Evolutionary conservation across 148 eudicot species (phyloP).

Genomic region (Silene latifolia): DNA sequence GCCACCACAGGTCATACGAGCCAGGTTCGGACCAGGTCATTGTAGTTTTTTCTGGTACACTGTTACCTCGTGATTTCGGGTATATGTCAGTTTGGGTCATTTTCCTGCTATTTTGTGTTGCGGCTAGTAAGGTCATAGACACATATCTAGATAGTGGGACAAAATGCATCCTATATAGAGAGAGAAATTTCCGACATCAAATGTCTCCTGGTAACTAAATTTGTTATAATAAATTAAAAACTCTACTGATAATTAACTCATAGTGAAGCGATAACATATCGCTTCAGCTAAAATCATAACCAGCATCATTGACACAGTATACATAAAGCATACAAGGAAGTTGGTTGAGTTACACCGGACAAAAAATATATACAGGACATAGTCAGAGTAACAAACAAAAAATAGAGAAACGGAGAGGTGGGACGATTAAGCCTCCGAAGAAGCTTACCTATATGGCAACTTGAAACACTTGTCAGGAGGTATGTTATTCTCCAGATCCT

Average conservation of each 20-base stretch:
- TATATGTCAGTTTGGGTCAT: too few relatives aligned
- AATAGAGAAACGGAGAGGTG: not conserved
- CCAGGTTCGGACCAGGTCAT: too few relatives aligned
- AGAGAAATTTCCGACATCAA: too few relatives aligned
- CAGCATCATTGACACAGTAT: not conserved
- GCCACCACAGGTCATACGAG: not conserved
- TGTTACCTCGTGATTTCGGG: too few relatives aligned
- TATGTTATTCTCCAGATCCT: conserved; percentile 82
- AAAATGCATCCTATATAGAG: too few relatives aligned
- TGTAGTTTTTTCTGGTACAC: too few relatives aligned
- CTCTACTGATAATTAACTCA: not conserved
- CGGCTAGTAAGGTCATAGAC: too few relatives aligned
- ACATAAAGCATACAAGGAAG: not conserved
- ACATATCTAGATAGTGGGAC: too few relatives aligned
- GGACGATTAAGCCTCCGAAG: not conserved
- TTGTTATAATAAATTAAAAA: not conserved
- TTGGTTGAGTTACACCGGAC: not conserved
- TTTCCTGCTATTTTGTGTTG: too few relatives aligned
- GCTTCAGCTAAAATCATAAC: not conserved
- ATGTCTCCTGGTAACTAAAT: too few relatives aligned
- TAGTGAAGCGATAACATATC: not conserved
- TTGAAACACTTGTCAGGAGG: conserved; percentile 86
- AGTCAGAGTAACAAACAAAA: not conserved
- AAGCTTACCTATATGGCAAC: conserved; percentile 82
- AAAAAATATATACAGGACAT: not conserved